Conservation (phyloP, 306 rosid genomes). For the Cercis canadensis region DNA sequence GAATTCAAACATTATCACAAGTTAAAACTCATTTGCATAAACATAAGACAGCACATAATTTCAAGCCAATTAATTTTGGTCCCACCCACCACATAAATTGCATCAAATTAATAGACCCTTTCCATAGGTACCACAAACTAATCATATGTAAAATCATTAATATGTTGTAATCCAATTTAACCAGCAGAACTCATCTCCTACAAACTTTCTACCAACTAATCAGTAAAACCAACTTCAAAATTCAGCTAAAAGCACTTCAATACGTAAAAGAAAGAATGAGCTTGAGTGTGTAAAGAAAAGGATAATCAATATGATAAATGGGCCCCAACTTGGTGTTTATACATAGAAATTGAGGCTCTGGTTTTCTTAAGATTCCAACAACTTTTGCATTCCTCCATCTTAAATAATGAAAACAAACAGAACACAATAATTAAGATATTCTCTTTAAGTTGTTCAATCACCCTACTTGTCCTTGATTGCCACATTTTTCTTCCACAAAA, state of each 20-base stretch:
- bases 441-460: conserved; percentile 23
- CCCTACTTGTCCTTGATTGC: conserved; percentile 47
- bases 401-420: conserved; percentile 32
- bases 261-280: conserved; percentile 17
- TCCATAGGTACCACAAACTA: no score
- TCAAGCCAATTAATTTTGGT: no score
- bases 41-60: no score
- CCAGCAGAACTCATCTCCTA: no score
- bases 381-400: conserved; percentile 29
- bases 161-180: no score
- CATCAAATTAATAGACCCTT: no score
- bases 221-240: no score
- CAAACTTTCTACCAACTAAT: no score
- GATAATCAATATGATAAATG: conserved; percentile 28
- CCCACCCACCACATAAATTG: no score
- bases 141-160: no score
- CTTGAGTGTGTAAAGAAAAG: neutral
- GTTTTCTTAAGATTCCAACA: conserved; percentile 45
- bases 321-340: conserved; percentile 25
- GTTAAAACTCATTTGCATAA: no score
- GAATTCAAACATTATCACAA: no score
- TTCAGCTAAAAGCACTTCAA: conserved; percentile 19
- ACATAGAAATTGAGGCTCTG: conserved; percentile 18
- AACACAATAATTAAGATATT: conserved; percentile 31
- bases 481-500: conserved; percentile 32